Evolutionary conservation across 495 filamentous ascomycete species (phyloP).

Genomic region (Daldinia loculata): DNA sequence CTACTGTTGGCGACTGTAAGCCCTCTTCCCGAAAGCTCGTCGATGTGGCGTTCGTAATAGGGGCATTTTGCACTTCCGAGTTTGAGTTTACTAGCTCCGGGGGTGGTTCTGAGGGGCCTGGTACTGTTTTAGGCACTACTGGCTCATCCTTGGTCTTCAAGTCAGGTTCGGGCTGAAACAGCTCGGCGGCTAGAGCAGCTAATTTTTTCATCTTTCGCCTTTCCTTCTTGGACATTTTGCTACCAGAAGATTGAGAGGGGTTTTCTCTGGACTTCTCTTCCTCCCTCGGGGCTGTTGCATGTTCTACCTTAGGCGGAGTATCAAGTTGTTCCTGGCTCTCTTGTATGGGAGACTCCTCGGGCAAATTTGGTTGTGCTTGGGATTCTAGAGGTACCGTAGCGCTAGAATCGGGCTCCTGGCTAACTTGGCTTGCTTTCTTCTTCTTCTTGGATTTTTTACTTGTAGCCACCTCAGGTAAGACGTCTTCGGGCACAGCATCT

Average conservation of each 20-base stretch:
- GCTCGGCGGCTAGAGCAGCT: conserved; percentile 20
- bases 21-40: conserved; percentile 5
- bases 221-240: conserved; percentile 48
- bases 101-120: conserved; percentile 9
- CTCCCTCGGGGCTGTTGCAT: conserved; percentile 2
- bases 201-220: conserved; percentile 44
- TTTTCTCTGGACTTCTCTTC: conserved; percentile 19
- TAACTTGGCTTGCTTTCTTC: conserved; percentile 35
- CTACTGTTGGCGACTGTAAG: conserved; percentile 6
- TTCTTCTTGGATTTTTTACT: conserved; percentile 40
- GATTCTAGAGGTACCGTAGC: conserved; percentile 29
- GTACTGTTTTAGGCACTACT: conserved; percentile 11
- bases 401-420: conserved; percentile 19
- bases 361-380: conserved; percentile 6
- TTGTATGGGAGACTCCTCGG: conserved; percentile 31
- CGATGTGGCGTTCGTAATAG: conserved; percentile 6
- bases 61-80: conserved; percentile 5
- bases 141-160: conserved; percentile 7
- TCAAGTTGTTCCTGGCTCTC: conserved; percentile 18
- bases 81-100: not conserved
- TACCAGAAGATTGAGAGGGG: conserved; percentile 19
- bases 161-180: conserved; percentile 33
- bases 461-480: conserved; percentile 9
- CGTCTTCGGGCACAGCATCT: conserved; percentile 19
- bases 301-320: conserved; percentile 30